phyloP scores from a whole-genome alignment of 257 asterid genomes.

The Echium plantagineum region DNA sequence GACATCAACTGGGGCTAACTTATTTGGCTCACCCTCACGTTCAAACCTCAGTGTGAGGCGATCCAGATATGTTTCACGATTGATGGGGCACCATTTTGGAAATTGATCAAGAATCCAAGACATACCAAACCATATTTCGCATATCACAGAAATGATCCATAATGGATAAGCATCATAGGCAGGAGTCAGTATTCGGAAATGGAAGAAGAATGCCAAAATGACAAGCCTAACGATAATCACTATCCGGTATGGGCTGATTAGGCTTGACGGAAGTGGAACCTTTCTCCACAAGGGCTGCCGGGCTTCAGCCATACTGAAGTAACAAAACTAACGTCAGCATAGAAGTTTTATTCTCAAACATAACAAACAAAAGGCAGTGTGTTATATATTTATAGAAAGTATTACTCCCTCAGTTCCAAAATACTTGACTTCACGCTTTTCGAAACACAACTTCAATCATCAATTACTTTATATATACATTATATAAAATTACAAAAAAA shows the following conservation, averaged over 20 bases:
- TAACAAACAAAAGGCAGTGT: neutral
- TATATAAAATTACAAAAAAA: too few relatives aligned
- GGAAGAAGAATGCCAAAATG: slow-evolving; percentile 61
- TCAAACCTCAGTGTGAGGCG: slow-evolving; percentile 67
- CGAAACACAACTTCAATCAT: too few relatives aligned
- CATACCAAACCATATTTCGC: slow-evolving; percentile 77
- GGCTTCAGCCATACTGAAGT: slow-evolving; percentile 65
- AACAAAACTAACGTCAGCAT: neutral
- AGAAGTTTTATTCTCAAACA: neutral
- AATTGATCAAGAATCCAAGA: slow-evolving; percentile 89
- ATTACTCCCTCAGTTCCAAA: too few relatives aligned
- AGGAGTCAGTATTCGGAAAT: slow-evolving; percentile 59
- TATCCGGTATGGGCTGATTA: slow-evolving; percentile 65
- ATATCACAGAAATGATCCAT: slow-evolving; percentile 71
- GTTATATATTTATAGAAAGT: too few relatives aligned
- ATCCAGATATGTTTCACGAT: slow-evolving; percentile 72
- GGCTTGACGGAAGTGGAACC: slow-evolving; percentile 65
- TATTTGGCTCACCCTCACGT: slow-evolving; percentile 54
- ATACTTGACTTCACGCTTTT: too few relatives aligned
- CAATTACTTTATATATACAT: too few relatives aligned
- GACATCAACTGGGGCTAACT: slow-evolving; percentile 45
- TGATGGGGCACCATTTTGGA: slow-evolving; percentile 78
- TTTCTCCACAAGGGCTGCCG: slow-evolving; percentile 83
- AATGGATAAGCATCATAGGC: slow-evolving; percentile 67
- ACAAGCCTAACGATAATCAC: slow-evolving; percentile 59